These are phyloP conservation scores for Suillus weaverae DNA, from an alignment of 768 basidiomycete genomes.

Conservation along the genomic window DNA sequence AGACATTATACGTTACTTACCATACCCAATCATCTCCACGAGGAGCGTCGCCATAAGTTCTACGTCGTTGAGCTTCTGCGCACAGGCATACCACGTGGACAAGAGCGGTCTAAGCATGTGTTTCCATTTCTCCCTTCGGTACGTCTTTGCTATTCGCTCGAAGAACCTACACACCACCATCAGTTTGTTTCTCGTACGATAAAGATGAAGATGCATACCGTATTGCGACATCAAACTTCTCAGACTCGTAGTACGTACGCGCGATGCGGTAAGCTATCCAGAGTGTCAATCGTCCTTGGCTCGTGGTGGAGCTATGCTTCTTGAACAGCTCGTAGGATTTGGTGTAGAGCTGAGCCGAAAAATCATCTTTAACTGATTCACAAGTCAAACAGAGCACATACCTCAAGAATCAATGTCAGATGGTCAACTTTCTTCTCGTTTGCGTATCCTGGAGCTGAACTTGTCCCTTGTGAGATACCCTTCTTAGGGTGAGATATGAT, in stretches of 20 bases:
- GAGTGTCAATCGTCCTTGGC: constrained; percentile 81
- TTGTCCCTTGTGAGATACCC: constrained; percentile 34
- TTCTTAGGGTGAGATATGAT: not conserved
- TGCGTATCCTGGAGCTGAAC: constrained; percentile 65
- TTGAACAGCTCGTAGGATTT: constrained; percentile 95
- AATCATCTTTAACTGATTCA: not conserved
- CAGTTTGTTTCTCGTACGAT: not conserved
- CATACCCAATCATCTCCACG: constrained; percentile 80
- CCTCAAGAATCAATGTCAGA: constrained; percentile 79
- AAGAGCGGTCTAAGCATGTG: constrained; percentile 73
- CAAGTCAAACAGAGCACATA: constrained; percentile 26
- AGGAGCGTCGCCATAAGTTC: constrained; percentile 75
- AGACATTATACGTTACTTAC: constrained; percentile 38
- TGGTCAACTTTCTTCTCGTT: constrained; percentile 97
- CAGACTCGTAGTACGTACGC: constrained; percentile 75
- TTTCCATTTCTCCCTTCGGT: constrained; percentile 83
- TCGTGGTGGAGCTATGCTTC: constrained; percentile 53
- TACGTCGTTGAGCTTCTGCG: constrained; percentile 73
- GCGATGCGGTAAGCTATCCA: constrained; percentile 92
- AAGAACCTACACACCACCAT: constrained; percentile 66
- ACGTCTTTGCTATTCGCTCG: constrained; percentile 87
- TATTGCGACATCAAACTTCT: constrained; percentile 86
- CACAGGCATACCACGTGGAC: constrained; percentile 80
- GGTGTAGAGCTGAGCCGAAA: constrained; percentile 72
- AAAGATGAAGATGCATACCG: constrained; percentile 47